Conservation (phyloP, 2,329 filamentous ascomycete genomes). For the Fusarium longipes region DNA sequence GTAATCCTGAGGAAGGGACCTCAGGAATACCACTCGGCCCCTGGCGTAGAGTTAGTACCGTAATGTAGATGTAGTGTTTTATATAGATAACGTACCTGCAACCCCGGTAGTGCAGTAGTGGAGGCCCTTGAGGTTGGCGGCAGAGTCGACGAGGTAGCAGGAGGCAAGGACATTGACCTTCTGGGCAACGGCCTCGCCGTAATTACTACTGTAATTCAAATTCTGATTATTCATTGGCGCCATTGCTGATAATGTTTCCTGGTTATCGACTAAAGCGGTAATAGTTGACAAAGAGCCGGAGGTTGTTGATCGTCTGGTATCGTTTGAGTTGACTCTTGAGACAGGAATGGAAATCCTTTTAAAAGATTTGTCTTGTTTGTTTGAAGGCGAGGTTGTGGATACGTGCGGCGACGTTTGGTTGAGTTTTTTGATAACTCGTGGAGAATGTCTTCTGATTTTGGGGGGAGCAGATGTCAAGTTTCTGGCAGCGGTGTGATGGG, state of each 20-base stretch:
- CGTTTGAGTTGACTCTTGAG: constrained; percentile 13
- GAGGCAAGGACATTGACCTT: constrained; percentile 85
- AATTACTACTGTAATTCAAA: constrained; percentile 80
- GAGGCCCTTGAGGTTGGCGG: constrained; percentile 80
- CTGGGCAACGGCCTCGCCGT: constrained; percentile 73
- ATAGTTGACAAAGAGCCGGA: constrained; percentile 12
- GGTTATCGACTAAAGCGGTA: constrained; percentile 38
- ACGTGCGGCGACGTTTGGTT: constrained; percentile 17
- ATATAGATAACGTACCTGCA: constrained; percentile 67
- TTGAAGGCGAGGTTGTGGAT: constrained; percentile 4
- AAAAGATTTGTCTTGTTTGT: constrained; percentile 9
- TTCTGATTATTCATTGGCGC: constrained; percentile 77
- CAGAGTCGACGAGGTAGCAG: constrained; percentile 86
- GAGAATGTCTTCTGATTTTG: constrained; percentile 15
- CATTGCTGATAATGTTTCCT: constrained; percentile 57
- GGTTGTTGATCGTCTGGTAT: constrained; percentile 25
- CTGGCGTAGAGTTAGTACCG: constrained; percentile 54
- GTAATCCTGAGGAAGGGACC: constrained; percentile 85
- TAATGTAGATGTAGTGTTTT: background rate
- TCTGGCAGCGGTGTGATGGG: constrained; percentile 35
- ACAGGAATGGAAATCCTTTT: constrained; percentile 12
- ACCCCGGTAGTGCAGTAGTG: constrained; percentile 96
- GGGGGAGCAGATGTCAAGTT: constrained; percentile 19
- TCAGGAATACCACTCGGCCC: constrained; percentile 96
- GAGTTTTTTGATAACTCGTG: constrained; percentile 5